A percentile compares a stretch with the other conserved stretches of the same genome.
phyloP scores from a whole-genome alignment of 345 rosid species.

The Dipteronia sinensis region DNA sequence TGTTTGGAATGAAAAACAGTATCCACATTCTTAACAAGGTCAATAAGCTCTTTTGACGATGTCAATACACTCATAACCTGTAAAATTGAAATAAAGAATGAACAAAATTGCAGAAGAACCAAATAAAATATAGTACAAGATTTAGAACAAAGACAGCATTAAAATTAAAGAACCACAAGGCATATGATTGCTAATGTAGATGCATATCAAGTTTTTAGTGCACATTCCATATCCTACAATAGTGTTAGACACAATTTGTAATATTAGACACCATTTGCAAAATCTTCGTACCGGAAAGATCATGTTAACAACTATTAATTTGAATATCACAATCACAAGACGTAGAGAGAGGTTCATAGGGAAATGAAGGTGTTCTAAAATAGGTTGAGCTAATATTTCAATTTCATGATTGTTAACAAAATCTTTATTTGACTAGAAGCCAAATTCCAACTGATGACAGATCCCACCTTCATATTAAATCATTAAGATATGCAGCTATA shows the following conservation, averaged over 20 bases:
- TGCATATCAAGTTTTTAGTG: background rate
- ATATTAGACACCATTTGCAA: background rate
- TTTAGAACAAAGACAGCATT: background rate
- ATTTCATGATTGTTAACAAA: background rate
- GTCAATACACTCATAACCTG: slow-evolving; percentile 72
- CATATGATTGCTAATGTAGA: background rate
- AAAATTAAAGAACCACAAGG: background rate
- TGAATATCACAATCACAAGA: background rate
- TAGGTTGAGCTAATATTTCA: background rate
- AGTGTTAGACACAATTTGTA: background rate
- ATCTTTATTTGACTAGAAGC: background rate
- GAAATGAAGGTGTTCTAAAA: background rate
- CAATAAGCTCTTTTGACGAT: slow-evolving; percentile 71
- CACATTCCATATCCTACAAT: background rate
- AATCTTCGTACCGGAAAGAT: background rate
- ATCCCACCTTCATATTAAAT: background rate
- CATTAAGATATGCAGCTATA: background rate
- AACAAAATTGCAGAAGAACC: slow-evolving; percentile 2
- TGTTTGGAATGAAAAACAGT: slow-evolving; percentile 63
- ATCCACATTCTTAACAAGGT: slow-evolving; percentile 67
- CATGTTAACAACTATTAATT: background rate
- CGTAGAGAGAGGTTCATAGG: background rate
- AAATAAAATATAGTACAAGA: background rate
- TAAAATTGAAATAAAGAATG: slow-evolving; percentile 21
- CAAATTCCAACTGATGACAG: background rate